Base-by-base conservation (phyloP, 1,139 yeast genomes). In the Barnettozyma hawaiiensis region DNA sequence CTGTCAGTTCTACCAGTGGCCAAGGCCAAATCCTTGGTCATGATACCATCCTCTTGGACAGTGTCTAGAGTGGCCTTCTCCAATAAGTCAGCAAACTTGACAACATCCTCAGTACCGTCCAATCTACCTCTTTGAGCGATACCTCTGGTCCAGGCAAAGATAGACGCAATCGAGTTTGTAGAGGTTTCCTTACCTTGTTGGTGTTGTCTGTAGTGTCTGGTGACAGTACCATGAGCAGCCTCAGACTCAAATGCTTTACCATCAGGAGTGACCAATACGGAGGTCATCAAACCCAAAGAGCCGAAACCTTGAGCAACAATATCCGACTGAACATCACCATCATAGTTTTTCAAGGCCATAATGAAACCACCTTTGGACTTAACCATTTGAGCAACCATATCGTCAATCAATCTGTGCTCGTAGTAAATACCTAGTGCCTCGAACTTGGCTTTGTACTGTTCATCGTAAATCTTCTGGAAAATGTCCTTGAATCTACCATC, bases 271-370 rank as follows among this genome's bases (percentile, higher is more conserved):
- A 83, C 80, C 55, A 84, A 72, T 14, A 81, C 87, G 3, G 92
- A 84, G 16, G 94, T 84, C 94, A 84, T 84, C 54, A 84, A 71
- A 43, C 94, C 94, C 48, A 84, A 69, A 7, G 92, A 84, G 22
- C 94, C 94, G 55, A 84, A 84, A 37, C 94, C 94, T 66, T 84
- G 94, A 15, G 94, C 94, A 43, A 84, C 90, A 55, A 84, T 82
- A 62, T 84, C 94, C 7, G 86, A 79, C 65, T 83, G 87, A 44
- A 84, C 94, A 64, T 84, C 94, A 65, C 94, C 94, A 62, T 84
- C 94, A 60, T 84, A 84, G 65, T 84, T 84, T 66, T 84, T 84
- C 75, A 84, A 72, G 39, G 94, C 94, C 72, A 84, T 81, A 53
- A 84, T 78, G 60, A 76, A 84, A 10, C 94, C 94, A 62, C 94